Evolutionary conservation across 441 rosid species (phyloP).

Genomic region (Lepidium campestre): DNA sequence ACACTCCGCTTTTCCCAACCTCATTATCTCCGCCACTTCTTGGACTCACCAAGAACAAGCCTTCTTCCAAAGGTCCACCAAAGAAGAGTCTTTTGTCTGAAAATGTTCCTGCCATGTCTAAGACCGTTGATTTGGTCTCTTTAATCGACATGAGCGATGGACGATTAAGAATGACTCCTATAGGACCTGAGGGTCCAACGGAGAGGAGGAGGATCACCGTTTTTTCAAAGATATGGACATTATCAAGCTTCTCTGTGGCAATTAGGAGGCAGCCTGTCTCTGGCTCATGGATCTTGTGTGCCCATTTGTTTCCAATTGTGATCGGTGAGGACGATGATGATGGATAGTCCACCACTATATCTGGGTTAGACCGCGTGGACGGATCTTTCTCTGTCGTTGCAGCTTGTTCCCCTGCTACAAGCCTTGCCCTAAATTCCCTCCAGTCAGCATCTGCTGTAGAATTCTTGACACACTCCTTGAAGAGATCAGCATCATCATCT

Average conservation of each 20-base stretch:
- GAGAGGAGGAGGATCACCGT: conserved; percentile 75
- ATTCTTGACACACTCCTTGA: conserved; percentile 22
- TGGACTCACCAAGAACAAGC: conserved; percentile 63
- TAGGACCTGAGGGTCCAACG: conserved; percentile 61
- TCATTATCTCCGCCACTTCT: conserved; percentile 33
- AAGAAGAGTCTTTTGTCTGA: conserved; percentile 61
- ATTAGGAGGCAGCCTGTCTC: conserved; percentile 83
- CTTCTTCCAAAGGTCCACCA: conserved; percentile 87
- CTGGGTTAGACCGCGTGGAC: conserved; percentile 35
- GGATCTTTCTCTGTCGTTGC: conserved; percentile 24
- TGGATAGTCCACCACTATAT: conserved; percentile 28
- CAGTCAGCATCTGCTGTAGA: conserved; percentile 42
- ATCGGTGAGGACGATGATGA: conserved; percentile 20
- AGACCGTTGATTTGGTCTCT: conserved; percentile 53
- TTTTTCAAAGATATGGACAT: conserved; percentile 88
- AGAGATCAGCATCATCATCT: conserved; percentile 31
- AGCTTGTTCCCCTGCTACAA: conserved; percentile 53
- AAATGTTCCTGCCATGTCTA: conserved; percentile 51
- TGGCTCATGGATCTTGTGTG: conserved; percentile 68
- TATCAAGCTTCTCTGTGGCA: conserved; percentile 81
- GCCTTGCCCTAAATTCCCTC: conserved; percentile 76
- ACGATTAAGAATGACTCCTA: conserved; percentile 83
- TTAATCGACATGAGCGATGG: conserved; percentile 89
- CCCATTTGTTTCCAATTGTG: conserved; percentile 61
- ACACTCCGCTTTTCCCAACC: conserved; percentile 51